These are phyloP conservation scores for Drechslerella stenobrocha DNA, from an alignment of 2,329 filamentous ascomycete genomes.

Conservation along the genomic window DNA sequence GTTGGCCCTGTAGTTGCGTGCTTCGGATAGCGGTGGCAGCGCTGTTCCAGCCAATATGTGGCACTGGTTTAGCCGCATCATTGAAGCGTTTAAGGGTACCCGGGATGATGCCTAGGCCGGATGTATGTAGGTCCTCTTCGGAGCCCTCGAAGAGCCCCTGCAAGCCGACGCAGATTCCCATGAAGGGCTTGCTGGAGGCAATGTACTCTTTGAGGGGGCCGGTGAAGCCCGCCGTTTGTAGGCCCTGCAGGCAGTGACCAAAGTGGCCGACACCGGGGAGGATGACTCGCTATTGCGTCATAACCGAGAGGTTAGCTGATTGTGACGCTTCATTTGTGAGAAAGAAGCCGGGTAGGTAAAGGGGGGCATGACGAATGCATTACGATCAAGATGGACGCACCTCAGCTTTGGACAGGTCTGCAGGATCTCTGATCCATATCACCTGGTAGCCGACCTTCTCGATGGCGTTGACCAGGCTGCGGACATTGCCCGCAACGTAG, in stretches of 20 bases:
- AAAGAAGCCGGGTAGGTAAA: conserved; percentile 28
- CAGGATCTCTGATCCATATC: conserved; percentile 84
- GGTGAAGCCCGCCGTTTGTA: conserved; percentile 78
- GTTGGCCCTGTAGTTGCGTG: conserved; percentile 50
- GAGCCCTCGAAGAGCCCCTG: conserved; percentile 89
- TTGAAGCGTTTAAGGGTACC: conserved; percentile 74
- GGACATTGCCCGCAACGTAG: conserved; percentile 95
- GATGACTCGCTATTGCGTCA: conserved; percentile 63
- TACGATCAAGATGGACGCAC: conserved; percentile 64
- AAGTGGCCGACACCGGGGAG: conserved; percentile 97
- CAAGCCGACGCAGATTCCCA: conserved; percentile 94
- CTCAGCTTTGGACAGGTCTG: conserved; percentile 81
- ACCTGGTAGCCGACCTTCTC: conserved; percentile 92
- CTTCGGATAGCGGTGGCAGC: conserved; percentile 64
- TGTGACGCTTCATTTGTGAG: conserved; percentile 64
- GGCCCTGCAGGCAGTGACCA: conserved; percentile 87
- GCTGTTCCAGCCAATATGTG: conserved; percentile 98
- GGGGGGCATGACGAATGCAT: conserved; percentile 4
- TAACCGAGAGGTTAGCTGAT: neutral
- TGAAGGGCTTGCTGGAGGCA: conserved; percentile 88
- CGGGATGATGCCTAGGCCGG: conserved; percentile 76
- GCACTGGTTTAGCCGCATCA: conserved; percentile 80
- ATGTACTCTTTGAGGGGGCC: conserved; percentile 83
- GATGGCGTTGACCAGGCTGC: conserved; percentile 94
- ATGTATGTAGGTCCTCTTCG: conserved; percentile 70